Conservation (phyloP, 140 eudicot species). For the Senecio squalidus region DNA sequence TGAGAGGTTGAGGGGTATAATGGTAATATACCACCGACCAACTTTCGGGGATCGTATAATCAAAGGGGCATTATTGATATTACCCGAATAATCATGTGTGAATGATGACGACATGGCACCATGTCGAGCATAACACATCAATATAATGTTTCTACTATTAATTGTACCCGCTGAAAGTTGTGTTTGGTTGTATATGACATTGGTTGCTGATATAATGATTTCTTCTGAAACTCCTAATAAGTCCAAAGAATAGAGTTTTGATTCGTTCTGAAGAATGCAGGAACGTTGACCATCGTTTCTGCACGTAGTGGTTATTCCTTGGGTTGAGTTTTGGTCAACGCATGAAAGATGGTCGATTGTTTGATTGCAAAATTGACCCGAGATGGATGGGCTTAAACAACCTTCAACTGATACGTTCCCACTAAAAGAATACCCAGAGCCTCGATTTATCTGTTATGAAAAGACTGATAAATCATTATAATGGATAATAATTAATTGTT, state of each 20-base stretch:
- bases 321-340: constrained; percentile 18
- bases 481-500: constrained; percentile 3
- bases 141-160: constrained; percentile 10
- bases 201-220: constrained; percentile 24
- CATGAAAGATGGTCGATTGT: constrained; percentile 39
- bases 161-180: constrained; percentile 14
- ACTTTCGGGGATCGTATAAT: constrained; percentile 35
- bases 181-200: constrained; percentile 24
- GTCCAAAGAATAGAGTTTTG: constrained; percentile 37
- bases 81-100: constrained; percentile 35
- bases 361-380: constrained; percentile 38
- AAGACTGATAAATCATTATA: constrained; percentile 2
- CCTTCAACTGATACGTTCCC: constrained; percentile 35
- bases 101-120: constrained; percentile 35
- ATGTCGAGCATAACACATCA: constrained; percentile 48
- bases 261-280: constrained; percentile 22
- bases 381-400: constrained; percentile 20
- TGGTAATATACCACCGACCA: constrained; percentile 45
- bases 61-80: constrained; percentile 29
- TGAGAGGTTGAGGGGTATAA: constrained; percentile 20
- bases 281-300: constrained; percentile 16
- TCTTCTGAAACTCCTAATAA: constrained; percentile 35
- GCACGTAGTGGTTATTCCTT: constrained; percentile 26
- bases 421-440: constrained; percentile 32
- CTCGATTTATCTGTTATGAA: constrained; percentile 43